These are phyloP conservation scores for Aspergillus sp. DNA, from an alignment of 2,329 filamentous ascomycete species.

Conservation along the genomic window DNA sequence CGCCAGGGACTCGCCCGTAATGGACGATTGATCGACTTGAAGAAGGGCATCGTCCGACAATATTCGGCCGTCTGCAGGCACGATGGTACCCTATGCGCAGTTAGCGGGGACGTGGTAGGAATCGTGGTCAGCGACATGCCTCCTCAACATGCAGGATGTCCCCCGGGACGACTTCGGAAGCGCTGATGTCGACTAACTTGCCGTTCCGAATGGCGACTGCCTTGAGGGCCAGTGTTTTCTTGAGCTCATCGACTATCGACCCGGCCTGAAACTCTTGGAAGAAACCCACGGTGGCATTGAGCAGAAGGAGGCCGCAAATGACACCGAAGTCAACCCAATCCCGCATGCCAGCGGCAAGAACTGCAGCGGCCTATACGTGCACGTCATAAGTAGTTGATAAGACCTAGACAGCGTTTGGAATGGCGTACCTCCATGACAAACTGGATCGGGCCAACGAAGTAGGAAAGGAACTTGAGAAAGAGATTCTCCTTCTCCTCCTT, in stretches of 20 bases:
- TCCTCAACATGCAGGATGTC: constrained; percentile 86
- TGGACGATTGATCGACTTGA: constrained; percentile 84
- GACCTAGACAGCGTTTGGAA: neutral
- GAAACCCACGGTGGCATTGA: constrained; percentile 81
- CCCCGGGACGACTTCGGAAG: constrained; percentile 75
- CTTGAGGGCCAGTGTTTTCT: constrained; percentile 82
- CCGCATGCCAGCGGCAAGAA: constrained; percentile 72
- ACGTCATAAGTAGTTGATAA: neutral
- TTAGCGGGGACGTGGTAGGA: constrained; percentile 3
- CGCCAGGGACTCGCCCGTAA: constrained; percentile 84
- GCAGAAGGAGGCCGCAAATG: constrained; percentile 70
- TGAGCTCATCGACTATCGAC: constrained; percentile 81
- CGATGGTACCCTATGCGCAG: constrained; percentile 60
- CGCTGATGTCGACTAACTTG: constrained; percentile 66
- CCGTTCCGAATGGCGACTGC: constrained; percentile 79
- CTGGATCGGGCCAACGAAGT: constrained; percentile 82
- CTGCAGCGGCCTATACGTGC: constrained; percentile 54
- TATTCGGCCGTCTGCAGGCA: constrained; percentile 79
- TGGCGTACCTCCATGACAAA: constrained; percentile 79
- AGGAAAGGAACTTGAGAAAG: constrained; percentile 69
- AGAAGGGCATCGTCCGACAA: constrained; percentile 76
- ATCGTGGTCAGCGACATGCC: constrained; percentile 24
- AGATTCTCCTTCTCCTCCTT: constrained; percentile 84
- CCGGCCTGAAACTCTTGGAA: constrained; percentile 83
- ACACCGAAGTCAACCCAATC: constrained; percentile 94